phyloP scores from a whole-genome alignment of 2,329 filamentous ascomycete genomes.

The Tolypocladium guangdongense region DNA sequence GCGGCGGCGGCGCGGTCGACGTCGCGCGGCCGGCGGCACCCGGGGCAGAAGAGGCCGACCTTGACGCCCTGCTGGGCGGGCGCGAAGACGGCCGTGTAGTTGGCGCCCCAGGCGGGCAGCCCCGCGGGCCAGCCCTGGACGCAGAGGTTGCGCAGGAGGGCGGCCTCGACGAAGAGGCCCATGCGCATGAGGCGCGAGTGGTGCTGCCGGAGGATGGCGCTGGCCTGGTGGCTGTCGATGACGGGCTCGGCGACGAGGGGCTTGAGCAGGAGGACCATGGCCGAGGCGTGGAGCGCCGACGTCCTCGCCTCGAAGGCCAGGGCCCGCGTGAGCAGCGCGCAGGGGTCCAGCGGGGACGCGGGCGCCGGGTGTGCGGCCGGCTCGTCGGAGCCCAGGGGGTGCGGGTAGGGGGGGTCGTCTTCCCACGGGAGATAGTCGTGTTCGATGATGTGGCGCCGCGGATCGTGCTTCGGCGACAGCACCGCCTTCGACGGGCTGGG shows the following conservation, averaged over 20 bases:
- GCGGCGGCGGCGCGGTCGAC: slow-evolving; percentile 33
- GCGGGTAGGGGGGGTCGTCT: slow-evolving; percentile 44
- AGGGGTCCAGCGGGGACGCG: slow-evolving; percentile 39
- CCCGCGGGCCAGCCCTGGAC: slow-evolving; percentile 43
- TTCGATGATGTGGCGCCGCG: slow-evolving; percentile 36
- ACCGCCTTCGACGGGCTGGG: slow-evolving; percentile 15
- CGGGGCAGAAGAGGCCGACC: slow-evolving; percentile 41
- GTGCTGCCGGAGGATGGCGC: slow-evolving; percentile 46
- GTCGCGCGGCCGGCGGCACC: slow-evolving; percentile 46
- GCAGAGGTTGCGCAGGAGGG: slow-evolving; percentile 50
- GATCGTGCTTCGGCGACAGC: slow-evolving; percentile 23
- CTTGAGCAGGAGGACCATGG: slow-evolving; percentile 48
- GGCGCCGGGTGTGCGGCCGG: slow-evolving; percentile 3
- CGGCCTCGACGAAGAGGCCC: slow-evolving; percentile 48
- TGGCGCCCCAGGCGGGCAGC: slow-evolving; percentile 40
- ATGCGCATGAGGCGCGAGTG: slow-evolving; percentile 49
- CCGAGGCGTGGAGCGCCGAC: slow-evolving; percentile 47
- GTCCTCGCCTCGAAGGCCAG: slow-evolving; percentile 45
- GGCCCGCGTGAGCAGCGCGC: slow-evolving; percentile 39
- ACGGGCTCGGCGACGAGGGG: slow-evolving; percentile 44
- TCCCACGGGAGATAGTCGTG: slow-evolving; percentile 50
- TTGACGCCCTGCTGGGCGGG: slow-evolving; percentile 44
- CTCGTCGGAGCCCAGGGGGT: slow-evolving; percentile 20
- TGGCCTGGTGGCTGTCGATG: slow-evolving; percentile 44
- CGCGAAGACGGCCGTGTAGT: slow-evolving; percentile 42